phyloP scores from a whole-genome alignment of 2,329 filamentous ascomycete genomes.

The Lasiodiplodia sp. region DNA sequence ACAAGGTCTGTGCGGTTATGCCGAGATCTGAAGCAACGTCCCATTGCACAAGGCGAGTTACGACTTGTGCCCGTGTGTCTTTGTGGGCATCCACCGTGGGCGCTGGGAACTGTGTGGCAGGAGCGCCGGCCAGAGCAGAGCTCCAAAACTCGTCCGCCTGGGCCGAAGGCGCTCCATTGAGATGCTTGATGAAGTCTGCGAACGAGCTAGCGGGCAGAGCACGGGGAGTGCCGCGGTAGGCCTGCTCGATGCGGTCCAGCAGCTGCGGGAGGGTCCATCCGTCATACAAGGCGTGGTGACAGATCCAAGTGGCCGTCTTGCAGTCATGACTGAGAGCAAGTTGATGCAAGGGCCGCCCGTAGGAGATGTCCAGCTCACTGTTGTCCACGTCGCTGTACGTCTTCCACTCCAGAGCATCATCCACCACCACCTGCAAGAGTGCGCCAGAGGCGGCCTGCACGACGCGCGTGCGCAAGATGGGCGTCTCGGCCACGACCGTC shows the following conservation, averaged over 20 bases:
- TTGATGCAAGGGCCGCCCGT: too few relatives aligned
- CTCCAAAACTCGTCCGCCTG: neutral
- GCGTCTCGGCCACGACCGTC: constrained; percentile 42
- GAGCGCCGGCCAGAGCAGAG: neutral
- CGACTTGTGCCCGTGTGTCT: neutral
- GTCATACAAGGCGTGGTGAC: constrained; percentile 29
- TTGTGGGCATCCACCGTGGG: too few relatives aligned
- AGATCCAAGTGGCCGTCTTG: neutral
- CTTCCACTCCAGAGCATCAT: constrained; percentile 29
- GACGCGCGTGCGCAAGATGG: constrained; percentile 47
- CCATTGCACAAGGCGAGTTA: too few relatives aligned
- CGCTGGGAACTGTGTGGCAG: neutral
- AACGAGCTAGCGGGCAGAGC: neutral
- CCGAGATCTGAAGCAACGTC: neutral
- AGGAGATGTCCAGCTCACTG: constrained; percentile 34
- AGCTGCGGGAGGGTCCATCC: neutral
- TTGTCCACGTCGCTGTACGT: constrained; percentile 2
- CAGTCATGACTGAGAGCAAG: too few relatives aligned
- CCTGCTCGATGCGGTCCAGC: neutral
- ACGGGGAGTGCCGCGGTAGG: neutral
- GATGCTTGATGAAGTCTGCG: neutral
- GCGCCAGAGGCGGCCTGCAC: constrained; percentile 44
- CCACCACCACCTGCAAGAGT: constrained; percentile 41
- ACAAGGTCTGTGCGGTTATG: neutral
- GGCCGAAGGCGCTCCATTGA: neutral